Evolutionary conservation across 257 asterid species (phyloP).

Genomic region (Solanum appendiculatum): DNA sequence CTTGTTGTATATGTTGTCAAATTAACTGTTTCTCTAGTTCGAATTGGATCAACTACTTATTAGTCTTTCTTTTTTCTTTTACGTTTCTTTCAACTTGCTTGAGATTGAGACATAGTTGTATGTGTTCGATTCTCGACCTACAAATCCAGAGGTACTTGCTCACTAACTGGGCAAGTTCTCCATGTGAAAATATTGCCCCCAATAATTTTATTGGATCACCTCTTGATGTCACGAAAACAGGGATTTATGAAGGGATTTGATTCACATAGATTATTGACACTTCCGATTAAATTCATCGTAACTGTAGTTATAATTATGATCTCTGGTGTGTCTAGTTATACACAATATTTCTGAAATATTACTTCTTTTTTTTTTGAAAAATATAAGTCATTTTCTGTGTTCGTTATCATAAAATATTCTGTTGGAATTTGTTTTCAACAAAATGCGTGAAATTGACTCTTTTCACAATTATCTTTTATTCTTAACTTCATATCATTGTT

Average conservation of each 20-base stretch:
- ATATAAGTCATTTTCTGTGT: not conserved
- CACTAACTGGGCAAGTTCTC: not conserved
- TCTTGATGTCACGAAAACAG: not conserved
- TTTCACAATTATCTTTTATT: not conserved
- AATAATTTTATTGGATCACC: not conserved
- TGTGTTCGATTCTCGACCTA: not conserved
- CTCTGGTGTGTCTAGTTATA: not conserved
- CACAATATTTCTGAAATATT: not conserved
- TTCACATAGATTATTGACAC: not conserved
- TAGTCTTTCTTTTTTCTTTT: not conserved
- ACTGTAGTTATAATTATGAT: not conserved
- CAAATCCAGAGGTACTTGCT: not conserved
- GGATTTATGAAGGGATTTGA: not conserved
- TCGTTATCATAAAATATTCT: not conserved
- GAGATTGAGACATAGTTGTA: not conserved
- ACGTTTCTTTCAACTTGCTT: not conserved
- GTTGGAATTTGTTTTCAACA: not conserved
- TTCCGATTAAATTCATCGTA: not conserved
- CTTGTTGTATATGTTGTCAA: conserved; percentile 23
- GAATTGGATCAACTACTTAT: conserved; percentile 12
- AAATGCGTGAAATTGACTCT: not conserved
- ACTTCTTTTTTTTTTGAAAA: too few relatives aligned
- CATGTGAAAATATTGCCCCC: not conserved
- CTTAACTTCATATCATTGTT: not conserved
- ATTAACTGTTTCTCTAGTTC: conserved; percentile 5